These are phyloP conservation scores for Pseudomicrostroma phylloplanum DNA, from an alignment of 1,284 basidiomycete genomes.

Conservation along the genomic window DNA sequence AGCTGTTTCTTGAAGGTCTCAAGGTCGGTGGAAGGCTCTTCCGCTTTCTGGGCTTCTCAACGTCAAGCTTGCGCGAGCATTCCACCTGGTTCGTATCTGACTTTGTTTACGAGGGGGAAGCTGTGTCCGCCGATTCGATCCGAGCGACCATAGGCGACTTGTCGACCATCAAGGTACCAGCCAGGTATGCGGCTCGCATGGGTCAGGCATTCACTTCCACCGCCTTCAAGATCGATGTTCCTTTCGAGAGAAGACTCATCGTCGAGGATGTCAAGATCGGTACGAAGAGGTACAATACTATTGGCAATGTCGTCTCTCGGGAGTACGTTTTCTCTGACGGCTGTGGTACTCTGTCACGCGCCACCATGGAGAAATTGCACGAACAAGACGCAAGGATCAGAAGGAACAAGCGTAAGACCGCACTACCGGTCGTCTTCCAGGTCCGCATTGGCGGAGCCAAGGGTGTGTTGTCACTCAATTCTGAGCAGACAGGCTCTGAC, in stretches of 20 bases:
- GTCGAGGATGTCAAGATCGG: slow-evolving; percentile 54
- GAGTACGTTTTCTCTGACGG: slow-evolving; percentile 34
- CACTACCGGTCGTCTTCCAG: slow-evolving; percentile 56
- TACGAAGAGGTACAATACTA: slow-evolving; percentile 53
- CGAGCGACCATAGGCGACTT: slow-evolving; percentile 26
- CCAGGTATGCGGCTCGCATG: slow-evolving; percentile 8
- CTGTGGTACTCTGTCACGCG: slow-evolving; percentile 62
- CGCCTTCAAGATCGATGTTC: neutral
- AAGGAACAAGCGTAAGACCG: slow-evolving; percentile 38
- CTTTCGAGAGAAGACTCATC: neutral
- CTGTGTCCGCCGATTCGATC: slow-evolving; percentile 40
- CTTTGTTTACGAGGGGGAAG: slow-evolving; percentile 58
- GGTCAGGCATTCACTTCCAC: slow-evolving; percentile 5
- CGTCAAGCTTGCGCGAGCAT: slow-evolving; percentile 64
- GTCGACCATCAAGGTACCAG: slow-evolving; percentile 8
- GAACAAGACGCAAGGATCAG: slow-evolving; percentile 49
- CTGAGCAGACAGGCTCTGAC: slow-evolving; percentile 54
- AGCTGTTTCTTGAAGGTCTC: slow-evolving; percentile 63
- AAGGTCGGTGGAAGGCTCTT: slow-evolving; percentile 64
- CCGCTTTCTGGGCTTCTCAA: slow-evolving; percentile 69
- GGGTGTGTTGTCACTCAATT: slow-evolving; percentile 66
- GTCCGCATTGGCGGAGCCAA: slow-evolving; percentile 72
- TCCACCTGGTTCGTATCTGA: slow-evolving; percentile 69
- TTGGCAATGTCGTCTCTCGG: slow-evolving; percentile 52
- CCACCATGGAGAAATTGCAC: slow-evolving; percentile 58